Conservation (phyloP, 345 rosid species). For the Limnanthes douglasii region DNA sequence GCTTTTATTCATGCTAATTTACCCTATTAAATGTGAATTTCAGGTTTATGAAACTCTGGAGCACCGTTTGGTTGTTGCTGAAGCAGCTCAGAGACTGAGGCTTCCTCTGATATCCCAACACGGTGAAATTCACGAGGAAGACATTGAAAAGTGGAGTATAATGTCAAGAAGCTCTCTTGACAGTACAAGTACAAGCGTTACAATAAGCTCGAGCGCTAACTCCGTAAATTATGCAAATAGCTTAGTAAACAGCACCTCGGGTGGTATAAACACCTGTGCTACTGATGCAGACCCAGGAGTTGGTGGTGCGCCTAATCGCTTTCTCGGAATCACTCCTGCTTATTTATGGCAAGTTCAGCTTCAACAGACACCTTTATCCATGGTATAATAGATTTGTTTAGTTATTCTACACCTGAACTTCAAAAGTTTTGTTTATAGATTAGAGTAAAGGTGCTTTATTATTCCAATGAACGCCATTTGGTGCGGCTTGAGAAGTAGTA, state of each 20-base stretch:
- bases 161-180: slow-evolving; percentile 81
- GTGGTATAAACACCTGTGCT: slow-evolving; percentile 20
- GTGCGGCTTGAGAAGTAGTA: too few species aligned
- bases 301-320: slow-evolving; percentile 91
- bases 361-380: slow-evolving; percentile 37
- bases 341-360: slow-evolving; percentile 85
- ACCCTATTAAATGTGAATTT: slow-evolving; percentile 3
- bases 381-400: slow-evolving; percentile 25
- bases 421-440: not conserved
- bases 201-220: slow-evolving; percentile 67
- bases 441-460: not conserved
- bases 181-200: slow-evolving; percentile 54
- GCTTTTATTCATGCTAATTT: too few species aligned
- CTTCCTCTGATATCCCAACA: slow-evolving; percentile 87
- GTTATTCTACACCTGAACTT: not conserved
- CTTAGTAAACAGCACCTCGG: slow-evolving; percentile 31
- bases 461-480: too few species aligned
- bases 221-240: slow-evolving; percentile 41
- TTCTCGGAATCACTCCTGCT: slow-evolving; percentile 79
- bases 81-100: slow-evolving; percentile 90
- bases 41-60: slow-evolving; percentile 87
- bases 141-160: slow-evolving; percentile 81
- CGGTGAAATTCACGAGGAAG: slow-evolving; percentile 89
- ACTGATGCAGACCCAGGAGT: slow-evolving; percentile 59
- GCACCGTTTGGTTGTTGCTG: slow-evolving; percentile 84